Percentiles rank a stretch among this genome's conserved stretches.
Conservation (phyloP, 2,329 filamentous ascomycete species). For the Ceratocystis variospora region DNA sequence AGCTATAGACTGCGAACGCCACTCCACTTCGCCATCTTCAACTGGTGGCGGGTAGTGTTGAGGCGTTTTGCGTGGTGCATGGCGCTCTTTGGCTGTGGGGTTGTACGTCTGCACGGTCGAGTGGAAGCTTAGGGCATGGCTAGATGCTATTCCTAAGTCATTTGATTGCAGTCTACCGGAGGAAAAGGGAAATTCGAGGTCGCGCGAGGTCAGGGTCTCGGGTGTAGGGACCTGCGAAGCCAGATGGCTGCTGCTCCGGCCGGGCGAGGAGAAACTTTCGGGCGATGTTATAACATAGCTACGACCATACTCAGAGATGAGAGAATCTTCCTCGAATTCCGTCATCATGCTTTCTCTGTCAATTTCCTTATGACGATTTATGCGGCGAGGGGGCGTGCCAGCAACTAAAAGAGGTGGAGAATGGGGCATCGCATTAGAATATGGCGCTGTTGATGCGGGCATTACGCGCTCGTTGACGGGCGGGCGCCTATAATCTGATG, state of each 20-base stretch:
- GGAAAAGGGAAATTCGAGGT: background rate
- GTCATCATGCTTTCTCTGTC: slow-evolving; percentile 34
- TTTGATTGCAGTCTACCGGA: background rate
- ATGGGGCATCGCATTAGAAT: background rate
- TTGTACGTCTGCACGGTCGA: slow-evolving; percentile 11
- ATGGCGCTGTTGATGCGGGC: background rate
- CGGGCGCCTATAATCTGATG: background rate
- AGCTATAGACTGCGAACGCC: background rate
- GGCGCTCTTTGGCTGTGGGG: background rate
- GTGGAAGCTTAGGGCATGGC: background rate
- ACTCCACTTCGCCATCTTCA: background rate
- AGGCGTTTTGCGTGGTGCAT: background rate
- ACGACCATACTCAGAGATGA: slow-evolving; percentile 21
- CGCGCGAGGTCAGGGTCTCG: background rate
- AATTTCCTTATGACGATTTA: slow-evolving; percentile 19
- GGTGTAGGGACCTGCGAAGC: background rate
- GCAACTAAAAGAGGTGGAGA: background rate
- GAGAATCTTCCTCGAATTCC: slow-evolving; percentile 39
- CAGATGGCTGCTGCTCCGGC: slow-evolving; percentile 24
- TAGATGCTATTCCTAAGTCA: background rate
- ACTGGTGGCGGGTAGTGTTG: slow-evolving; percentile 3
- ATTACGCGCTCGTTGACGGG: background rate
- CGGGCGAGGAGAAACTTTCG: slow-evolving; percentile 39
- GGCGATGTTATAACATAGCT: slow-evolving; percentile 33
- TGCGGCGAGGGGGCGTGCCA: background rate